Evolutionary conservation across 495 filamentous ascomycete species (phyloP).

Genomic region (Penicillium cinerascens): DNA sequence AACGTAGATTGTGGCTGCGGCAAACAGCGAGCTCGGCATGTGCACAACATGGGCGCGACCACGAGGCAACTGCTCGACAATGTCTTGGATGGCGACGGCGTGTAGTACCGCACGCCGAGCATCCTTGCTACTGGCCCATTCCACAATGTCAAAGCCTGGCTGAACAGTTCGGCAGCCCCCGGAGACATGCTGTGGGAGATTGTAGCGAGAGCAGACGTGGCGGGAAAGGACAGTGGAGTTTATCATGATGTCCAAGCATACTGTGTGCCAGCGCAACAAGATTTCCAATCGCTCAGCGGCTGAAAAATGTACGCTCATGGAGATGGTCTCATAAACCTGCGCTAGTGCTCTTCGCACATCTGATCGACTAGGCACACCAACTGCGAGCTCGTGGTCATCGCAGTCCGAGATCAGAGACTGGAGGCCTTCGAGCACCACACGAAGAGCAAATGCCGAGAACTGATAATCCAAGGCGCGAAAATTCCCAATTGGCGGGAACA

Average conservation of each 20-base stretch:
- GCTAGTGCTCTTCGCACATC: conserved; percentile 40
- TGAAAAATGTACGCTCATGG: conserved; percentile 37
- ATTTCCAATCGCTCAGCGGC: conserved; percentile 39
- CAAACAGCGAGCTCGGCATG: conserved; percentile 46
- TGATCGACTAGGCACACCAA: conserved; percentile 41
- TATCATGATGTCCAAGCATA: conserved; percentile 45
- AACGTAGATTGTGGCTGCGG: conserved; percentile 42
- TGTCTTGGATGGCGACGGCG: conserved; percentile 48
- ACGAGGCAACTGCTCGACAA: conserved; percentile 46
- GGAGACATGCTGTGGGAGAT: conserved; percentile 40
- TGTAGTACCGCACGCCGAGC: conserved; percentile 45
- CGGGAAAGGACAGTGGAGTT: conserved; percentile 41
- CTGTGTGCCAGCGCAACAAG: conserved; percentile 48
- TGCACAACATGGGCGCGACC: conserved; percentile 47
- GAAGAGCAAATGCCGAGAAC: conserved; percentile 42
- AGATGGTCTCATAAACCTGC: conserved; percentile 41
- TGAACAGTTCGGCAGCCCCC: conserved; percentile 23
- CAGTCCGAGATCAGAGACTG: conserved; percentile 44
- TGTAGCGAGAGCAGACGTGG: conserved; percentile 41
- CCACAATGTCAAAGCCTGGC: conserved; percentile 33
- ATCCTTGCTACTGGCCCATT: conserved; percentile 40
- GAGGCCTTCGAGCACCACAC: conserved; percentile 45
- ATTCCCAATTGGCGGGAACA: conserved; percentile 35
- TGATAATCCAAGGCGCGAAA: conserved; percentile 35
- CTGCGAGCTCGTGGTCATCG: conserved; percentile 35